Evolutionary conservation across 257 asterid species (phyloP), one percentile per base, ranked within the genome.

Genomic region (Thymus quinquecostatus): DNA sequence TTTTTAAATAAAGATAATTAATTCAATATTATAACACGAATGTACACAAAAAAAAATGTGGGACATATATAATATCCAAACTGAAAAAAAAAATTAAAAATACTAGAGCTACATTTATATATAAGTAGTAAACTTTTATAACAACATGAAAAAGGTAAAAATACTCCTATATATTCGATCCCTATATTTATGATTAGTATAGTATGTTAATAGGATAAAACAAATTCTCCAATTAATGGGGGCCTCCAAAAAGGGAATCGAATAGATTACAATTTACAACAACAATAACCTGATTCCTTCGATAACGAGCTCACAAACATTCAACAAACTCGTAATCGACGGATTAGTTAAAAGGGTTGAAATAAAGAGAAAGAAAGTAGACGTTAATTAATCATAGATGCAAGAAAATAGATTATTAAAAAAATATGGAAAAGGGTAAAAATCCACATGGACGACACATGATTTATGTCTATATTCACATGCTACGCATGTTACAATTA

Each of bases 391-490:
- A 8, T 21, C 11, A 54, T 54, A 21, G 40, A 38, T 38, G 2
- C 41, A 38, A 38, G 41, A 38, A 38, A 76, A 29, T 72, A 74
- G 76, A 70, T 70, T 44, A 38, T 38, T 2, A 2, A 2, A 7
- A 53, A 69, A 75, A 72, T 62, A 34, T 27, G 33, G 57, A 64
- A 48, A 66, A 48, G 70, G 73, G 73, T 69, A 71, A 80, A 21
- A 80, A 79, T 82, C 84, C 96, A 86, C 89, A 84, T 84, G 96
- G 90, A 79, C 40, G 82, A 82, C 92, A 88, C 92, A 86, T 86
- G 92, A 83, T 77, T 69, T 81, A 77, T 84, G 89, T 84, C 88
- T 75, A 81, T 68, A 70, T 77, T 87, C 86, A 86, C 92, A 87
- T 87, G 92, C 85, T 81, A 50, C 77, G 87, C 92, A 87, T 84